Base-by-base conservation (phyloP, 495 filamentous ascomycete species). In the Cercophora newfieldiana region DNA sequence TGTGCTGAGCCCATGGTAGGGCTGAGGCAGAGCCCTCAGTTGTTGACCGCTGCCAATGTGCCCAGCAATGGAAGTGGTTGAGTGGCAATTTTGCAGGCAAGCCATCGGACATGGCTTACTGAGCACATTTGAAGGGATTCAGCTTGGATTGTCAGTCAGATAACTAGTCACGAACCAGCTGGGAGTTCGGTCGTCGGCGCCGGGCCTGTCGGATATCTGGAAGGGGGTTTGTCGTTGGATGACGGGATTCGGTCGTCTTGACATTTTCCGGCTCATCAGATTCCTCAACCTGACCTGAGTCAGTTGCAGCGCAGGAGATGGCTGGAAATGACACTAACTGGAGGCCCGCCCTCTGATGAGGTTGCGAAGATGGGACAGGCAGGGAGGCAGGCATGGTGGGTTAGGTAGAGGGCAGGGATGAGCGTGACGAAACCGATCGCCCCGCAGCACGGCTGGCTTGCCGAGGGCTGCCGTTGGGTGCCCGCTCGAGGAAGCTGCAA, bases 371-470 rank as follows among this genome's bases (percentile, higher is more conserved):
- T 21, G 51, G 51, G 25, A 55, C 18, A 19, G 26, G 29, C 12
- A 10, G 33, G 8, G 30, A 16, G 26, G 18, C 8, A 26, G 55
- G 33, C 19, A 31, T 16, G 24, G 26, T 31, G 55, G 55, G 55
- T 37, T 18, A 3, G 25, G 7, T 16, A 58, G 55, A 58, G n/a
- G 29, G 55, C 55, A 37, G 51, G 51, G 51, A 55, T 55, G 26
- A 28, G 21, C 51, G 26, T 55, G 51, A 22, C 51, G 51, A 55
- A n/a, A 26, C 25, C 51, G 51, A 55, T 55, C 51, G 55, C 55
- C 55, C 55, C 55, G 55, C 55, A 58, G 55, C 25, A 58, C 25
- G 55, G 55, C 29, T 58, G 55, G 25, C 29, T 58, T 58, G 26
- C 55, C 55, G 55, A 58, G 26, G 26, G 26, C n/a, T 53, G 19